Percentiles rank a stretch among this genome's conserved stretches.
Conservation (phyloP, 495 filamentous ascomycete genomes). For the Thermothielavioides terrestris region DNA sequence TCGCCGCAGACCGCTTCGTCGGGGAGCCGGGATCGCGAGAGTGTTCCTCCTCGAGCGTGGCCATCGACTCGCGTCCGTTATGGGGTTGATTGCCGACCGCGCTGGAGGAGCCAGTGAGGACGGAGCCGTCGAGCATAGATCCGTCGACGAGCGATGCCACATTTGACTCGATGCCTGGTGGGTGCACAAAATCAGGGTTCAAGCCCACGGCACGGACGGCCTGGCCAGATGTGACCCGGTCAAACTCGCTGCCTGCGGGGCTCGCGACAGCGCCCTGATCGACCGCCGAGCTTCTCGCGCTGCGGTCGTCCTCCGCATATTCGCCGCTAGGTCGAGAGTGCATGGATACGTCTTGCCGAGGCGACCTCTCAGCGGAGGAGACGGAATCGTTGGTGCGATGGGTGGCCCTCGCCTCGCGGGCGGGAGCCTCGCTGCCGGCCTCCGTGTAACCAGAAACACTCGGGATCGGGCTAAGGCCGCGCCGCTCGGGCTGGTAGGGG, state of each 20-base stretch:
- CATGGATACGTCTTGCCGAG: conserved; percentile 23
- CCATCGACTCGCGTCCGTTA: conserved; percentile 30
- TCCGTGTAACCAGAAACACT: conserved; percentile 72
- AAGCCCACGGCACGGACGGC: conserved; percentile 58
- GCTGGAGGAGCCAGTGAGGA: conserved; percentile 47
- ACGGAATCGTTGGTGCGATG: conserved; percentile 39
- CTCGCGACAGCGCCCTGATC: conserved; percentile 54
- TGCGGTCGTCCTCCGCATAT: conserved; percentile 34
- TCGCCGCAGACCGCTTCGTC: conserved; percentile 28
- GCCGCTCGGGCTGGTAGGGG: conserved; percentile 48
- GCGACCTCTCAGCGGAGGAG: conserved; percentile 33
- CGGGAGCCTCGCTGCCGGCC: conserved; percentile 38
- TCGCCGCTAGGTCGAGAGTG: conserved; percentile 30
- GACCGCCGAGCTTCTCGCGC: conserved; percentile 34
- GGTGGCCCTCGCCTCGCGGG: conserved; percentile 41
- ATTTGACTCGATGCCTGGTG: conserved; percentile 69
- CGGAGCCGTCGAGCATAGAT: conserved; percentile 71
- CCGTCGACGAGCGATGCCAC: conserved; percentile 83
- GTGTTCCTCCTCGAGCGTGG: conserved; percentile 24
- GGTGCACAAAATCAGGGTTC: conserved; percentile 68
- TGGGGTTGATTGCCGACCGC: conserved; percentile 24
- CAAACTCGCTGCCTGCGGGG: conserved; percentile 61
- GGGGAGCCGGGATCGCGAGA: conserved; percentile 27
- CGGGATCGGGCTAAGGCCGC: conserved; percentile 75
- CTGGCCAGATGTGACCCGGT: conserved; percentile 54